These are phyloP conservation scores for Amaranthus cruentus DNA, from an alignment of 148 eudicot genomes.

Conservation along the genomic window DNA sequence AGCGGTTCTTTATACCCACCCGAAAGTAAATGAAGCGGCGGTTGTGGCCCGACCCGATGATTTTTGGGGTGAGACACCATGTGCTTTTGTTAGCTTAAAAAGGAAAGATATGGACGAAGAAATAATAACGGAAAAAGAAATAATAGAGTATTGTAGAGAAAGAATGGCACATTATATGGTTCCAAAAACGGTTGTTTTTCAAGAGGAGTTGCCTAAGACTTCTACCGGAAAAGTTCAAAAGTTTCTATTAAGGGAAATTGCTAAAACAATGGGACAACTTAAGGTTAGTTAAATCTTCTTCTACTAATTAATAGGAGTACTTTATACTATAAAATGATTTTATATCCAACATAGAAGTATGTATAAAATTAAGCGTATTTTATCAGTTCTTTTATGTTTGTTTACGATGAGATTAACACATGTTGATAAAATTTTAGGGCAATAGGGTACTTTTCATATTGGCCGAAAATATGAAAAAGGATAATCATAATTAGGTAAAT, in stretches of 20 bases:
- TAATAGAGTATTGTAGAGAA: conserved; percentile 46
- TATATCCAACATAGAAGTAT: no score
- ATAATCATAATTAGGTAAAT: no score
- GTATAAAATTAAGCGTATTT: no score
- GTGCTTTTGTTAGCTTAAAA: conserved; percentile 48
- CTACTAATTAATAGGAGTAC: background rate
- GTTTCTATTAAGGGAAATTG: conserved; percentile 47
- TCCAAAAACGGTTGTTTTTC: conserved; percentile 54
- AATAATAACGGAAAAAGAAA: conserved; percentile 31
- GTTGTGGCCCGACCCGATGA: conserved; percentile 38
- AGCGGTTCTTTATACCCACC: conserved; percentile 31
- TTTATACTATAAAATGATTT: no score
- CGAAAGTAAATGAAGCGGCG: conserved; percentile 33
- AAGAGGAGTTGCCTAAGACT: conserved; percentile 55
- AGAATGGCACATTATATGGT: conserved; percentile 57
- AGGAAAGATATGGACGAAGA: background rate
- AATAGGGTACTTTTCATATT: no score
- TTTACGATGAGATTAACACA: no score
- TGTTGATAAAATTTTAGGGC: no score
- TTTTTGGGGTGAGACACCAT: conserved; percentile 42
- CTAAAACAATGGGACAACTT: conserved; percentile 33
- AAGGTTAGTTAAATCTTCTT: no score
- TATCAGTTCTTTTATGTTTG: no score
- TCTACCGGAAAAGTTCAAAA: conserved; percentile 65
- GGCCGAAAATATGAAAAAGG: no score